Evolutionary conservation across 345 rosid species (phyloP), one percentile per base, ranked within the genome.

Genomic region (Citrus mangshanensis): DNA sequence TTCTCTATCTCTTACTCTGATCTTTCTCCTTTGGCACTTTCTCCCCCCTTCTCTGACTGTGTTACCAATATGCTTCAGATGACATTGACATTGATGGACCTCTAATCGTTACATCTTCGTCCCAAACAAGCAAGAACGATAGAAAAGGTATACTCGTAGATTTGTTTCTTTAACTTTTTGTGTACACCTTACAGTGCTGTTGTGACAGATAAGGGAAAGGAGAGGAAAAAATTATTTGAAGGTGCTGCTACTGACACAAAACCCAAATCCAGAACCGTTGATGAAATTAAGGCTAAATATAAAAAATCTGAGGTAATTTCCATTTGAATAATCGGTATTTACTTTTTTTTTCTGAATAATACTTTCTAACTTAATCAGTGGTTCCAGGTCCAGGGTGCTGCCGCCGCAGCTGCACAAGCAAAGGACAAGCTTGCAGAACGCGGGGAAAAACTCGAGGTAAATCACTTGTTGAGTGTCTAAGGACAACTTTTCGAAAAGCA

Each of bases 241-340:
- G 96, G 95, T 78, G 91, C 87, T 35, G 80, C 83, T 77, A 56
- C 82, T 55, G 87, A 87, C 81, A 66, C 87, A 74, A 88, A 86
- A 46, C 99, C 98, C 22, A 85, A 64, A 86, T 74, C 77, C 19
- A 90, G 95, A 88, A 87, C 99, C 58, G 86, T 89, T 16, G 94
- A 92, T 74, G 98, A 96, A 89, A 94, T 96, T 63, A 89, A 88
- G 75, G 95, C 97, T 27, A 92, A 93, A 85, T 96, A 96, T 85
- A 83, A 89, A 82, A 91, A 88, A 76, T 79, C 89, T 55, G 91
- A 81, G 85, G 94, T 89, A 82, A 87, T 56, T 66, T 63, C 60
- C 55, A 70, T 37, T 27, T 59, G 63, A 55, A 76, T 37, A 14
- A 75, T 74, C 22, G 12, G 22, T 4, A 58, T 61, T 37, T 54